Percentiles rank a stretch among this genome's conserved stretches.
Evolutionary conservation across 169 alveolate genomes (phyloP).

Genomic region (Plasmodium fragile): DNA sequence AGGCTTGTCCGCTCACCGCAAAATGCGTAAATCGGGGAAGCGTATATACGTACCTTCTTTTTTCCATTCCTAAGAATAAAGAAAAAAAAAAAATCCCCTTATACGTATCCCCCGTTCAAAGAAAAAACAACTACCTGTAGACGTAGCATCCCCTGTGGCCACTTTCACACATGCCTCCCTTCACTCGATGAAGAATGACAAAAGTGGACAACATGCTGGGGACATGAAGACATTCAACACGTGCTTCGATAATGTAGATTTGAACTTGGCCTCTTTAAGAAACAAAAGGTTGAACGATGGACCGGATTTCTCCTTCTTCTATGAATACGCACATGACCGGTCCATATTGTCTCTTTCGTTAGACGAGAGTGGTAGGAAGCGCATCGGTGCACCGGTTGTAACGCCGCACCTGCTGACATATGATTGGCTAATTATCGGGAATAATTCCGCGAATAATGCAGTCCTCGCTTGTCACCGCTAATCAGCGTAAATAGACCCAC

Average conservation of each 20-base stretch:
- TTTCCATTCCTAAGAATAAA: neutral
- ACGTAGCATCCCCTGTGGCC: neutral
- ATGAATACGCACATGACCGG: constrained; percentile 74
- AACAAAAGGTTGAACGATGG: constrained; percentile 57
- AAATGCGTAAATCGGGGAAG: neutral
- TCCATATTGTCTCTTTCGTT: constrained; percentile 55
- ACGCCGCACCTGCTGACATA: neutral
- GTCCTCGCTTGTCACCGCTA: neutral
- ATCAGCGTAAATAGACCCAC: neutral
- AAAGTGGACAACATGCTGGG: constrained; percentile 7
- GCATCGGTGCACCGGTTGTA: neutral
- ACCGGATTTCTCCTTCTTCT: constrained; percentile 62
- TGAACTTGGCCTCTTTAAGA: constrained; percentile 46
- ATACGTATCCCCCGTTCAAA: neutral
- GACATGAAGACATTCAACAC: constrained; percentile 59
- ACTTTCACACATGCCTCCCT: neutral
- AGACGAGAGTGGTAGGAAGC: constrained; percentile 67
- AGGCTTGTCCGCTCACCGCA: neutral
- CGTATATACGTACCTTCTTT: neutral
- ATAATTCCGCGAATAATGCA: neutral
- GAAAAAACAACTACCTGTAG: neutral
- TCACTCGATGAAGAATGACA: constrained; percentile 29
- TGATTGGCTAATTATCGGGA: neutral
- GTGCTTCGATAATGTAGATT: constrained; percentile 60
- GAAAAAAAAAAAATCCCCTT: neutral